Percentiles rank a stretch among this genome's conserved stretches.
phyloP scores from a whole-genome alignment of 176 grass and related monocot species.

The Phyllostachys edulis region DNA sequence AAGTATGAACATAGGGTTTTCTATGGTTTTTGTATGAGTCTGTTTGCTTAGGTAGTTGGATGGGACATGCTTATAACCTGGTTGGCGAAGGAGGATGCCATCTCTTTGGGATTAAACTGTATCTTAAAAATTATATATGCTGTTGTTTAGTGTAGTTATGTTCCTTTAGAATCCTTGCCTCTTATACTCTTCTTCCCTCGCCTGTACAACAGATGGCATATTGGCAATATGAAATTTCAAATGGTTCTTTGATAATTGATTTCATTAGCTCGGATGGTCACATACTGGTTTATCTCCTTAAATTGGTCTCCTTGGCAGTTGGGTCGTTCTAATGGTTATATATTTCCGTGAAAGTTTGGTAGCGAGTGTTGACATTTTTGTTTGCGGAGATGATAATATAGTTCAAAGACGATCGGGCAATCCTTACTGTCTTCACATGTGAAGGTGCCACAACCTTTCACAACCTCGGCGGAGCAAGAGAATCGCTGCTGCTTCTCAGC shows the following conservation, averaged over 20 bases:
- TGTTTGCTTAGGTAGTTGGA: not conserved
- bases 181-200: not conserved
- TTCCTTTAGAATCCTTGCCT: not conserved
- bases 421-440: not conserved
- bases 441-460: slow-evolving; percentile 20
- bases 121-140: not conserved
- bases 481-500: too few relatives aligned
- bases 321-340: not conserved
- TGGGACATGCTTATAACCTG: slow-evolving; percentile 13
- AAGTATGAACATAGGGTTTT: not conserved
- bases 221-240: not conserved
- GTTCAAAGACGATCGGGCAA: not conserved
- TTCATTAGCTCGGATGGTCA: not conserved
- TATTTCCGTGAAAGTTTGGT: not conserved
- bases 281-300: not conserved
- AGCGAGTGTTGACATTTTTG: not conserved
- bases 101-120: not conserved
- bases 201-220: not conserved
- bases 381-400: slow-evolving; percentile 19
- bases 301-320: not conserved
- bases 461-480: too few relatives aligned
- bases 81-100: not conserved
- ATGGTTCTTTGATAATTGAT: not conserved
- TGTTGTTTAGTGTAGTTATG: not conserved
- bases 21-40: not conserved